phyloP scores from a whole-genome alignment of 176 grass and related monocot species.

The Carex kokanica region DNA sequence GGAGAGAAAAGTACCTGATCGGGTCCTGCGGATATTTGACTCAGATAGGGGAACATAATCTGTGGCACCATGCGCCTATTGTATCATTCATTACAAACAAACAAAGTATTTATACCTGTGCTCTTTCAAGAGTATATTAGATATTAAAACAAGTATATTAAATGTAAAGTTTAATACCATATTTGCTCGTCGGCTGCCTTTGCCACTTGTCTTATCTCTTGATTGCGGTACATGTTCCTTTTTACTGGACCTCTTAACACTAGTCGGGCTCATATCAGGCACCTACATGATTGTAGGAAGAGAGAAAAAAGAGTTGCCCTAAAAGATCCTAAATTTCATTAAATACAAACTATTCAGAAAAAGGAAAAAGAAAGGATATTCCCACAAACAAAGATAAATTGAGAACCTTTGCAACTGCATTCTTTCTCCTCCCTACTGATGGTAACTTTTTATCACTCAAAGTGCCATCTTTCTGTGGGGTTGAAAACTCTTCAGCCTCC shows the following conservation, averaged over 20 bases:
- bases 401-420: not conserved
- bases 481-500: not conserved
- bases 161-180: not conserved
- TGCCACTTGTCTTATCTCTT: not conserved
- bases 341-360: not conserved
- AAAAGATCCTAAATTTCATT: not conserved
- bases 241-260: not conserved
- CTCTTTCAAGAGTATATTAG: not conserved
- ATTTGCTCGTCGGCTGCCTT: not conserved
- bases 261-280: not conserved
- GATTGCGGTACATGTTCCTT: not conserved
- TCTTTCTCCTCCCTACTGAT: not conserved
- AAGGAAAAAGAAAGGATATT: not conserved
- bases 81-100: not conserved
- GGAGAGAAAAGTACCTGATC: conserved; percentile 14
- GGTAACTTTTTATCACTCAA: not conserved
- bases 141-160: not conserved
- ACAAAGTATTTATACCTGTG: not conserved
- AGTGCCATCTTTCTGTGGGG: not conserved
- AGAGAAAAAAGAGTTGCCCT: not conserved
- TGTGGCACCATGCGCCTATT: not conserved
- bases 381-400: not conserved
- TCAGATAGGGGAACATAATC: not conserved
- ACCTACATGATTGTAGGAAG: not conserved
- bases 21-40: conserved; percentile 6